Base-by-base conservation (phyloP, 164 flowering plant species). In the Liriodendron chinense region DNA sequence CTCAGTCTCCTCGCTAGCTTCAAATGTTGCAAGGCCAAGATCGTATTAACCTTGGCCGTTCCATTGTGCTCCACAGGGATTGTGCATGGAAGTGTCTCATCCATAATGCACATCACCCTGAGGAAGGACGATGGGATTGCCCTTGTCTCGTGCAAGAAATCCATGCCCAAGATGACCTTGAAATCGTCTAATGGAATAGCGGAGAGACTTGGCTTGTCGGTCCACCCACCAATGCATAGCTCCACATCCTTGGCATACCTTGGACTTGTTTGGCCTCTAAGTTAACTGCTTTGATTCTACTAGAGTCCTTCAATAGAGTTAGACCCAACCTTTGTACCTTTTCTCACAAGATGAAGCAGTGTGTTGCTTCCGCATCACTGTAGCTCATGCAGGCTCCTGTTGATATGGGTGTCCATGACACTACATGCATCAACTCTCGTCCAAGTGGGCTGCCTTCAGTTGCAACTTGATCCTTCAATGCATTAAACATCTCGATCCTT, bases 351-450 rank as follows among this genome's bases (percentile, higher is more conserved):
- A 71, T 71, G 23, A n/a, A n/a, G n/a, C 24, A 56, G 63, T 25
- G 47, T 3, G 73, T 71, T 2, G 64, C 65, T 10, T 25, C n/a
- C 2, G 47, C 53, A 20, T 71, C 73, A 71, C 73, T n/a, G 56
- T 9, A 12, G 73, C 73, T 43, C 14, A 7, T 12, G 65, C 16
- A 8, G 64, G 9, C 23, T 53, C 22, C 64, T n/a, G 24, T 71
- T 53, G 62, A 71, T 25, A 7, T 56, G 16, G 28, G 22, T 56
- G 64, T 56, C 64, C 18, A 71, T 43, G 14, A 25, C 43, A 3
- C 43, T 7, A 4, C 43, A 0, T 34, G 24, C 73, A 56, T 50
- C 7, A 56, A 26, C 43, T 7, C 20, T 57, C 9, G 47, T 23
- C 23, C 20, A 22, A 20, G 26, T n/a, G 72, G 21, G 13, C 20